Evolutionary conservation across 1,284 basidiomycete genomes (phyloP), one percentile per base, ranked within the genome.

Genomic region (Fomitopsis pinicola): DNA sequence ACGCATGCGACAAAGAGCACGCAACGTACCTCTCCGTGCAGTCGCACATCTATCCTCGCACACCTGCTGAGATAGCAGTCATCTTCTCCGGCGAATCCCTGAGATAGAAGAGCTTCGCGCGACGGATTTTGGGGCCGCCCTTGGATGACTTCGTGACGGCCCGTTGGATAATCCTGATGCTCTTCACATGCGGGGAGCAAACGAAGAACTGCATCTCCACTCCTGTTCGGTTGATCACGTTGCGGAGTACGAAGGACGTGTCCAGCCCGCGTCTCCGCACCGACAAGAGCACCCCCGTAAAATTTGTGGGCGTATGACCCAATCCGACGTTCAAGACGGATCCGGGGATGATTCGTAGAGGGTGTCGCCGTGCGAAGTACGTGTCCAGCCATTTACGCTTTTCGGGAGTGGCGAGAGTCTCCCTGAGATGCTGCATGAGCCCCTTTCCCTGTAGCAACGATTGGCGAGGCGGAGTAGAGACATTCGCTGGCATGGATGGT

Each of bases 131-230:
- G 64, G 81, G 72, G 7, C 75, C 77, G 58, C 68, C 81, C 72
- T 80, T 82, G 17, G 81, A 84, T 57, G 82, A 70, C 42, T 64
- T 69, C 30, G 71, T 70, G 28, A 80, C 78, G 42, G 79, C 87
- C 65, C 77, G 78, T 76, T 85, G 82, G 59, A 90, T 73, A 58
- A 97, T 78, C 76, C 87, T 88, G 74, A 97, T 89, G 61, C 89
- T 86, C 80, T 93, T 94, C 75, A 97, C 73, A 72, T 92, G 84
- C 35, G 95, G 95, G 57, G 88, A 91, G 71, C 85, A 87, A 63
- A 89, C 85, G 72, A 89, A 94, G 77, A 93, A 92, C 70, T 89
- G 89, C 88, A 94, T 89, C 79, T 97, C 95, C 42, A 96, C 89
- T 17, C 94, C 95, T 10, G 89, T 92, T 66, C 92, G 83, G 69